These are phyloP conservation scores for Saccharomycopsis sp. DNA, from an alignment of 805 yeast genomes.

Conservation along the genomic window DNA sequence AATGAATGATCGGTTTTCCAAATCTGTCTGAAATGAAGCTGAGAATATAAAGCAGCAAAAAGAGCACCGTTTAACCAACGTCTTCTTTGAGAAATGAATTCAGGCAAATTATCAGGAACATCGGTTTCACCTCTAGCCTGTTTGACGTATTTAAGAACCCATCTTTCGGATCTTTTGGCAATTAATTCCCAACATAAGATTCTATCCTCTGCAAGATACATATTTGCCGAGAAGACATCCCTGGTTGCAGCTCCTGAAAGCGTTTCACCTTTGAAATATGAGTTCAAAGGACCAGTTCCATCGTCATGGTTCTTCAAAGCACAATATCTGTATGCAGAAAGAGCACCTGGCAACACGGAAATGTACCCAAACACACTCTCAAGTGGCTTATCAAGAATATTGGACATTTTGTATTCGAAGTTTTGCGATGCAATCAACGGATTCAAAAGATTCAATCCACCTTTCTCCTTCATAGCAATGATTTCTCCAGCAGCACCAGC, in stretches of 20 bases:
- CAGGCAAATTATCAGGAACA: slow-evolving; percentile 93
- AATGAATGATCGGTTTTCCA: slow-evolving; percentile 86
- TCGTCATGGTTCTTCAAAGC: slow-evolving; percentile 81
- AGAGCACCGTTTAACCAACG: slow-evolving; percentile 98
- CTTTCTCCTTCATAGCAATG: slow-evolving; percentile 88
- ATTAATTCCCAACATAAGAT: slow-evolving; percentile 94
- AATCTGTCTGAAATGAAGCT: slow-evolving; percentile 75
- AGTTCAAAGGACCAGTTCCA: slow-evolving; percentile 85
- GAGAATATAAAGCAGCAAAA: slow-evolving; percentile 91
- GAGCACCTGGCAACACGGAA: slow-evolving; percentile 90
- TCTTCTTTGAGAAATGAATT: slow-evolving; percentile 91
- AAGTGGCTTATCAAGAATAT: slow-evolving; percentile 87
- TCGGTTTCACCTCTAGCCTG: slow-evolving; percentile 95
- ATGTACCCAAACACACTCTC: slow-evolving; percentile 92
- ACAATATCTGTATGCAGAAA: slow-evolving; percentile 87
- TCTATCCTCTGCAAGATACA: slow-evolving; percentile 97
- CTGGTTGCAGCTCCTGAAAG: slow-evolving; percentile 47
- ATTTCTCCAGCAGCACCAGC: slow-evolving; percentile 99
- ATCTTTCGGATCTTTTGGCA: slow-evolving; percentile 72
- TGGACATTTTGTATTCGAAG: slow-evolving; percentile 96
- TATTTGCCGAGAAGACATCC: slow-evolving; percentile 89
- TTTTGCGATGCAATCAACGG: slow-evolving; percentile 95
- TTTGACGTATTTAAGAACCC: slow-evolving; percentile 88
- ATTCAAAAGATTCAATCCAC: slow-evolving; percentile 72
- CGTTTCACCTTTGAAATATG: slow-evolving; percentile 87